These are phyloP conservation scores for Aspergillus carlsbadensis DNA, from an alignment of 495 filamentous ascomycete species.

Conservation along the genomic window DNA sequence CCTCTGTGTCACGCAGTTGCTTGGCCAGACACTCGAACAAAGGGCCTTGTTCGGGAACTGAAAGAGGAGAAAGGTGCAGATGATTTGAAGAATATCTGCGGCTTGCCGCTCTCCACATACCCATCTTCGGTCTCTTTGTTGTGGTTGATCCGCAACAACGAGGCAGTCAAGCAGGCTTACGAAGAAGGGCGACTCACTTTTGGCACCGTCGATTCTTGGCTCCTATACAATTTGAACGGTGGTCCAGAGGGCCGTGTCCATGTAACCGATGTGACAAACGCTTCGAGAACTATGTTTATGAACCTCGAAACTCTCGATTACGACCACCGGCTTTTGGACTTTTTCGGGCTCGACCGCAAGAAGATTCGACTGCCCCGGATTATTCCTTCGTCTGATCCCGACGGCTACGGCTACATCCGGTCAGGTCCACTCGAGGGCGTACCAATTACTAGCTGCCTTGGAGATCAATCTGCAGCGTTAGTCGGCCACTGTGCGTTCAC, in stretches of 20 bases:
- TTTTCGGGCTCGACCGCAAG: conserved; percentile 74
- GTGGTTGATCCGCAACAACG: conserved; percentile 77
- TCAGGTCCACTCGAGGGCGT: conserved; percentile 69
- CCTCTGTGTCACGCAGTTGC: conserved; percentile 87
- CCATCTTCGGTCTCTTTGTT: conserved; percentile 86
- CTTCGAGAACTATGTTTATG: conserved; percentile 95
- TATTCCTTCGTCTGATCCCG: conserved; percentile 76
- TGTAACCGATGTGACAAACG: conserved; percentile 91
- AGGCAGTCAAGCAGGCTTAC: conserved; percentile 72
- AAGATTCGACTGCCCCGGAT: conserved; percentile 83
- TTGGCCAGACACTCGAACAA: conserved; percentile 90
- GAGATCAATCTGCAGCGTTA: conserved; percentile 89
- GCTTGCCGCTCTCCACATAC: conserved; percentile 89
- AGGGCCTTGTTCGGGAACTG: conserved; percentile 74
- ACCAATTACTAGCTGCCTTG: conserved; percentile 83
- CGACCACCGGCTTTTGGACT: conserved; percentile 75
- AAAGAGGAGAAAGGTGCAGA: conserved; percentile 67
- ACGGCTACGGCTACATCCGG: conserved; percentile 69
- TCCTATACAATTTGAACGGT: conserved; percentile 88
- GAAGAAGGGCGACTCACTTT: conserved; percentile 80
- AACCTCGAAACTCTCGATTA: conserved; percentile 86
- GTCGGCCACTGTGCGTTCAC: conserved; percentile 91
- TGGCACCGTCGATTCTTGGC: conserved; percentile 92
- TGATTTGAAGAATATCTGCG: conserved; percentile 70
- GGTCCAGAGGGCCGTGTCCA: conserved; percentile 66